phyloP scores from a whole-genome alignment of 495 filamentous ascomycete genomes.

The Tetracladium setigerum region DNA sequence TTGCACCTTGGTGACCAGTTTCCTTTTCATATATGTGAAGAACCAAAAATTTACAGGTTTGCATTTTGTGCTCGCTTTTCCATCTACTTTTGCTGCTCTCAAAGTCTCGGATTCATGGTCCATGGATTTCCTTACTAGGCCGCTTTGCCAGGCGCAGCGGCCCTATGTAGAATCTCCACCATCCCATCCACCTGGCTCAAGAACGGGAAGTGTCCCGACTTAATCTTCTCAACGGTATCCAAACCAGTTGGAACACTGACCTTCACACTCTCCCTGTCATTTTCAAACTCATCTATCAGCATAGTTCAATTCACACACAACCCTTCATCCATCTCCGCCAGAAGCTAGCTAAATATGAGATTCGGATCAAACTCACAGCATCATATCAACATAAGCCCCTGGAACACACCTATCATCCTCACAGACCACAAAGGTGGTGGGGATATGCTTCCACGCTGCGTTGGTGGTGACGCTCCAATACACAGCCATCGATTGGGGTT shows the following conservation, averaged over 20 bases:
- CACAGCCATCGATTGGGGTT: slow-evolving; percentile 23
- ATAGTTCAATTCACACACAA: slow-evolving; percentile 16
- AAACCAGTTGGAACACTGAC: not conserved
- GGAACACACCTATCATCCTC: slow-evolving; percentile 21
- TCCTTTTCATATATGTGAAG: too few relatives aligned
- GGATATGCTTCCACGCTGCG: slow-evolving; percentile 26
- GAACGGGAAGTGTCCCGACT: not conserved
- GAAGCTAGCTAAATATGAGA: slow-evolving; percentile 14
- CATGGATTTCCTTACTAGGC: too few relatives aligned
- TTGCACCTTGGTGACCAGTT: too few relatives aligned
- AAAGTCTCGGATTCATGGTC: too few relatives aligned
- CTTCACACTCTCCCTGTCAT: not conserved
- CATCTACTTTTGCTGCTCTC: too few relatives aligned
- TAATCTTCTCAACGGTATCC: not conserved
- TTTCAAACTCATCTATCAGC: slow-evolving; percentile 3
- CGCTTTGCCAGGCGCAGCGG: slow-evolving; percentile 1
- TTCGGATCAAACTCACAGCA: slow-evolving; percentile 12
- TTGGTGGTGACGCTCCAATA: slow-evolving; percentile 24
- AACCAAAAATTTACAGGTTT: too few relatives aligned
- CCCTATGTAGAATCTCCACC: slow-evolving; percentile 16
- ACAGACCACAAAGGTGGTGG: slow-evolving; percentile 26
- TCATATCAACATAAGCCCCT: slow-evolving; percentile 19
- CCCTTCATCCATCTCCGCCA: slow-evolving; percentile 12
- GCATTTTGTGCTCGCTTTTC: too few relatives aligned
- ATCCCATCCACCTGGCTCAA: slow-evolving; percentile 13